phyloP scores from a whole-genome alignment of 78 protist species.

The Capsaspora owczarzaki region DNA sequence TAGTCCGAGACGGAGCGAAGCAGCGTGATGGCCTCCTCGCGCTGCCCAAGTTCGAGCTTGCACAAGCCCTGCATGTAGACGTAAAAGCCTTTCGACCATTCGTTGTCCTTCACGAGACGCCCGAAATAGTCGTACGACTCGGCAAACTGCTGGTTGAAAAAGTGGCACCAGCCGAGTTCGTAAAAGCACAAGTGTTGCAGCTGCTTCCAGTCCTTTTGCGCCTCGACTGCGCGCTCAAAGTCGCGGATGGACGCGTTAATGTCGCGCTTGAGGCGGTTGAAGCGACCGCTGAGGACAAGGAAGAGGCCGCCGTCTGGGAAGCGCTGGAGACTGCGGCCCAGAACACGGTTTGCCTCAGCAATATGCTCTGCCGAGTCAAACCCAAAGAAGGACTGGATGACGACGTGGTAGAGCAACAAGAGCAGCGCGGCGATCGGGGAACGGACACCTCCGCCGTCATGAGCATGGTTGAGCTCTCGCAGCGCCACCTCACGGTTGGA shows the following conservation, averaged over 20 bases:
- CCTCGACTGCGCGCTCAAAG: neutral
- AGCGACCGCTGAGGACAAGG: neutral
- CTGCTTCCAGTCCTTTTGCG: neutral
- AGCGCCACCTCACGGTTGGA: neutral
- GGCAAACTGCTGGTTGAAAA: neutral
- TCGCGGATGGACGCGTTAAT: neutral
- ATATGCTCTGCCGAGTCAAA: neutral
- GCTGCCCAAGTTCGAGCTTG: neutral
- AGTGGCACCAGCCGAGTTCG: conserved; percentile 14
- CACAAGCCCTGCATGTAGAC: neutral
- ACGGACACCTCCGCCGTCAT: neutral
- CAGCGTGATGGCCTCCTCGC: neutral
- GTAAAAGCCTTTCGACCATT: conserved; percentile 13
- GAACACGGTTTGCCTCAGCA: neutral
- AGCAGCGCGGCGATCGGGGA: neutral
- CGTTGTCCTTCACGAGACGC: conserved; percentile 4
- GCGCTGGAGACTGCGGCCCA: neutral
- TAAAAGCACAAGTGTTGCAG: conserved; percentile 16
- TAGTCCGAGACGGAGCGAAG: neutral
- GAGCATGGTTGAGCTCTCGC: neutral
- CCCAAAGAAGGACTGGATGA: conserved; percentile 4
- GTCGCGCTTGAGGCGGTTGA: neutral
- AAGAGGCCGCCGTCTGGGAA: conserved; percentile 3
- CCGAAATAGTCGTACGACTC: neutral
- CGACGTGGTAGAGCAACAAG: conserved; percentile 4